Percentiles rank a stretch among this genome's conserved stretches.
phyloP scores from a whole-genome alignment of 345 rosid genomes.

The Hevea brasiliensis region DNA sequence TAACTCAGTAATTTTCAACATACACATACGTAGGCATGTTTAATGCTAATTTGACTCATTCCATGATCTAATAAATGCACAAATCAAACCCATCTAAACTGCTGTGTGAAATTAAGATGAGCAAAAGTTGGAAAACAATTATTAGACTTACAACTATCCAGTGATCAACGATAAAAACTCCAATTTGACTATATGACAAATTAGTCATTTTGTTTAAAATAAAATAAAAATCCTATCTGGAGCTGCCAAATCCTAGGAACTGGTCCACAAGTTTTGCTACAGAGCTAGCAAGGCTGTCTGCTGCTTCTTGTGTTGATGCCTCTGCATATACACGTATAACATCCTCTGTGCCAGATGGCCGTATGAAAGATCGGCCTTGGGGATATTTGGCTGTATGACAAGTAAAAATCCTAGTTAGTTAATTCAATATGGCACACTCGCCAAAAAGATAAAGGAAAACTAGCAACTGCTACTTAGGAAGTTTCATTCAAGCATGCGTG shows the following conservation, averaged over 20 bases:
- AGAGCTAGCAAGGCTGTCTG: conserved; percentile 66
- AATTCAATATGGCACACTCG: not conserved
- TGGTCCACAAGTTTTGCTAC: conserved; percentile 64
- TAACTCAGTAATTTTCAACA: too few relatives aligned
- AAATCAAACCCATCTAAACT: not conserved
- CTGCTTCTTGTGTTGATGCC: conserved; percentile 79
- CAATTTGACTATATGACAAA: not conserved
- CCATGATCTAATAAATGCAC: not conserved
- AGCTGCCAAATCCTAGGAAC: conserved; percentile 45
- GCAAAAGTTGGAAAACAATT: too few relatives aligned
- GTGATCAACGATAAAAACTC: not conserved
- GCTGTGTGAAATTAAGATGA: not conserved
- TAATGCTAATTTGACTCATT: not conserved
- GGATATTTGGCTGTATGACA: conserved; percentile 50
- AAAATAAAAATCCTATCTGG: conserved; percentile 1
- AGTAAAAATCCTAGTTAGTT: not conserved
- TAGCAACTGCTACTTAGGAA: not conserved
- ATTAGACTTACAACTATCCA: too few relatives aligned
- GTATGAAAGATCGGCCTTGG: conserved; percentile 70
- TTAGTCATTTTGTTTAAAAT: not conserved
- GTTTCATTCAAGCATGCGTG: not conserved
- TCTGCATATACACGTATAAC: conserved; percentile 91
- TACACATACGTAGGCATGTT: too few relatives aligned
- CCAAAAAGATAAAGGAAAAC: not conserved
- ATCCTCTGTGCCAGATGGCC: conserved; percentile 97